Base-by-base conservation (phyloP, 768 basidiomycete species). In the Suillus variegatus region DNA sequence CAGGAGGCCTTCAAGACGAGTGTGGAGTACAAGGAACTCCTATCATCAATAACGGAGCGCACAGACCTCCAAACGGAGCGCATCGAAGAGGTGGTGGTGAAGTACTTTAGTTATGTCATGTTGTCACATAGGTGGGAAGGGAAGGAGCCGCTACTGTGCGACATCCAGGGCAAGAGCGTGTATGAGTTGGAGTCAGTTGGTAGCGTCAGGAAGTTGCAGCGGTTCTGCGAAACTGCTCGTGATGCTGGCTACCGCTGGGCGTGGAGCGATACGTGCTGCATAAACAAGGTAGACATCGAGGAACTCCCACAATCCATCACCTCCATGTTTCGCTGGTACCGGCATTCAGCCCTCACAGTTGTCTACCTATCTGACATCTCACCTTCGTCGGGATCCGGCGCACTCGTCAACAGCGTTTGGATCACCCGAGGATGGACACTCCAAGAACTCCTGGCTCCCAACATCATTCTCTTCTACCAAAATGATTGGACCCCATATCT, bases 381-480 rank as follows among this genome's bases (percentile, higher is more conserved):
- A 1, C 28, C 16, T 32, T 52, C 3, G 47, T 49, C 47, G 22
- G 22, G 22, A 6, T 25, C 51, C 32, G 51, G 28, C 28, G 28
- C 28, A 52, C 51, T 52, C 8, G 28, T 16, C 5, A n/a, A 6
- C 3, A 55, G 54, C 20, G 35, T 2, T 1, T 55, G 54, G 54
- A 55, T 36, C 12, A 36, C 20, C 2, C 35, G 54, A n/a, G 54
- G 54, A 36, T 55, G 54, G 54, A 55, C 54, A 35, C 18, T 55
- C 20, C 54, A 55, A 36, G 54, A 55, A 55, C n/a, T 55, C n/a
- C 20, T 55, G 20, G 54, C 54, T n/a, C 54, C 54, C 1, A 36
- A 55, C 12, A 13, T 36, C 12, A 36, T 55, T 36, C 20, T 72
- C 35, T 74, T 74, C 66, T 74, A 74, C 65, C 72, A 63, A 56